Base-by-base conservation (phyloP, 169 alveolate genomes). In the Eimeria brunetti region DNA sequence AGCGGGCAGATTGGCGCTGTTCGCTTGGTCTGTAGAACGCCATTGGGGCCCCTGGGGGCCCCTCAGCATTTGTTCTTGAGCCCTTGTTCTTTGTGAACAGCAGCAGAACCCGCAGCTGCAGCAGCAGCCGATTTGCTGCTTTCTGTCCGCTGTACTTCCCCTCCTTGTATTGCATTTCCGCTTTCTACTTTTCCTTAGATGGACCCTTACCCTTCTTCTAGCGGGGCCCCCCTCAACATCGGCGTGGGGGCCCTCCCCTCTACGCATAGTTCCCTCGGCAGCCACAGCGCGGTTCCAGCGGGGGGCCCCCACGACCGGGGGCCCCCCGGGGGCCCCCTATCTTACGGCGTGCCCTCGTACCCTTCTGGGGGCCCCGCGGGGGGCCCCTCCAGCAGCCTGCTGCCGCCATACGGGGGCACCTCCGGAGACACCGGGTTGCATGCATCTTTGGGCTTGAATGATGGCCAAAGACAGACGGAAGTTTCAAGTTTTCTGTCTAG, bases 141-240 rank as follows among this genome's bases (percentile, higher is more conserved):
- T 16, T 27, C 18, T 58, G n/a, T 58, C 58, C 18, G 8, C 6
- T 58, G 27, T 58, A 58, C 67, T 12, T 2, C 27, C 18, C 5
- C 67, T 58, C 5, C 67, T 58, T 7, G 6, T 58, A 12, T 12
- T 51, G 58, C 58, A 51, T 58, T 27, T 58, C 2, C 27, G 16
- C 27, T 27, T 58, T 16, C n/a, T 58, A 12, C 67, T 58, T 58
- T 58, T 7, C 16, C 67, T 58, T 58, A 8, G 27, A 76, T 76
- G 86, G 86, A 76, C 20, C 86, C 86, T 8, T 76, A 76, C 86
- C 2, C 60, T 41, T 38, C 86, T 41, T 33, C 86, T 7, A 76
- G 20, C 33, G 86, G 86, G 62, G 86, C 38, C 58, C 86, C 86
- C 58, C 58, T 76, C 4, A 46, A 46, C 46, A 14, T 36, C 1